Evolutionary conservation across 2,329 filamentous ascomycete species (phyloP).

Genomic region (Exophiala alcalophila): DNA sequence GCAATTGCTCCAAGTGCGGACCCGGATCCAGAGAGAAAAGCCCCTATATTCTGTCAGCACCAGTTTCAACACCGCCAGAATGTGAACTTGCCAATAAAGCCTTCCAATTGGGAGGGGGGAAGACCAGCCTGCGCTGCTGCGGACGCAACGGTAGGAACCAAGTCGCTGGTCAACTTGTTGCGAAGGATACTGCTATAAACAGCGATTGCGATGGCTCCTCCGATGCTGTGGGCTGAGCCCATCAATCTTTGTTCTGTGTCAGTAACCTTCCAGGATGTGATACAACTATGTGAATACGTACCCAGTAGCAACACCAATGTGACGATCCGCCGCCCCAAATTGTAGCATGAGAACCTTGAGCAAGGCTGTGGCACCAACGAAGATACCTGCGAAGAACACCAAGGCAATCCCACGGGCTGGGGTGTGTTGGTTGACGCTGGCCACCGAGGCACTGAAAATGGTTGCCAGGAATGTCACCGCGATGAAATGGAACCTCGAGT

Average conservation of each 20-base stretch:
- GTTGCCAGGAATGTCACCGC: neutral
- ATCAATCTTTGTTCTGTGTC: constrained; percentile 1
- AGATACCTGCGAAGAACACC: neutral
- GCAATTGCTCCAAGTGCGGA: neutral
- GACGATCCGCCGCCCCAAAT: constrained; percentile 6
- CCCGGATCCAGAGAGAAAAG: neutral
- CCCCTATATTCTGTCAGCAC: neutral
- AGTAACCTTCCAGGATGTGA: neutral
- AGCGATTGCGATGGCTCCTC: constrained; percentile 3
- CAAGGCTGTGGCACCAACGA: neutral
- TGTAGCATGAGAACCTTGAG: constrained; percentile 2
- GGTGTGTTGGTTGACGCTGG: constrained; percentile 8
- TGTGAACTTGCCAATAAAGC: constrained; percentile 10
- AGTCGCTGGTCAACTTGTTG: neutral
- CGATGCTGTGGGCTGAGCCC: neutral
- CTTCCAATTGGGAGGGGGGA: neutral
- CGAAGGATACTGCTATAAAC: neutral
- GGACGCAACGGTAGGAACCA: constrained; percentile 1
- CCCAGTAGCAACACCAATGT: constrained; percentile 11
- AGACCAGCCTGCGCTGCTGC: constrained; percentile 9
- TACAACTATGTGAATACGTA: neutral
- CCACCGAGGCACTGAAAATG: constrained; percentile 1
- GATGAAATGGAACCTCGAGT: constrained; percentile 9
- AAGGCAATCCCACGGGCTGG: constrained; percentile 8
- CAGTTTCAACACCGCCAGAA: too few species aligned